Base-by-base conservation (phyloP, 768 basidiomycete genomes). In the Megacollybia marginata region DNA sequence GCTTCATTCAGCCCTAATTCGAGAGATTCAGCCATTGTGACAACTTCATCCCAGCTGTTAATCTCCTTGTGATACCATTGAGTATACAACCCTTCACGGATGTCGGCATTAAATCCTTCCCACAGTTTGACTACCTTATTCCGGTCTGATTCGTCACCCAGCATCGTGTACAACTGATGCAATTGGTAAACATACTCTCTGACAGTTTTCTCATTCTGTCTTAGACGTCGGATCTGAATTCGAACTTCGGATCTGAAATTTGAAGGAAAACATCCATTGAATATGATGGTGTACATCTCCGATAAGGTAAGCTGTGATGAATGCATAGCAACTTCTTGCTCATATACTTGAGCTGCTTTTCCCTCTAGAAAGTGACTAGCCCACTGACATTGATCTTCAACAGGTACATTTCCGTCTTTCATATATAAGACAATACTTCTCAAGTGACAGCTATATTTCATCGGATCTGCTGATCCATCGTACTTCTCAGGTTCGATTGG, bases 91-190 rank as follows among this genome's bases (percentile, higher is more conserved):
- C 62, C 54, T 0, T 48, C 49, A 31, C 68, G 67, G 1, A 71
- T 57, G 13, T 54, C 38, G 0, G 44, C 19, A 1, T 52, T 46
- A 0, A 69, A 48, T 0, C 72, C 68, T 2, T 61, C 55, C 70
- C 69, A 76, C 0, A 75, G 54, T 9, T 60, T 57, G 9, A 62
- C 54, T 0, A 70, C 64, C 8, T 56, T 40, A 11, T 70, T 65
- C 0, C 53, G 49, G 5, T 67, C 52, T 3, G 62, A 57, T 0
- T 56, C 52, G 3, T 57, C 40, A 0, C 69, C 70, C 8, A 71
- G 65, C 48, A 67, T 65, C 9, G 58, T 57, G 50, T 56, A 68
- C 0, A 72, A 35, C 12, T 63, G 65, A 19, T 66, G 60, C 0
- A 74, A 45, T 38, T 71, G 63, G 36, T 63, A 62, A 2, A 63